Percentiles rank a stretch among this genome's conserved stretches.
phyloP scores from a whole-genome alignment of 768 basidiomycete species.

The Pleurotus citrinopileatus region DNA sequence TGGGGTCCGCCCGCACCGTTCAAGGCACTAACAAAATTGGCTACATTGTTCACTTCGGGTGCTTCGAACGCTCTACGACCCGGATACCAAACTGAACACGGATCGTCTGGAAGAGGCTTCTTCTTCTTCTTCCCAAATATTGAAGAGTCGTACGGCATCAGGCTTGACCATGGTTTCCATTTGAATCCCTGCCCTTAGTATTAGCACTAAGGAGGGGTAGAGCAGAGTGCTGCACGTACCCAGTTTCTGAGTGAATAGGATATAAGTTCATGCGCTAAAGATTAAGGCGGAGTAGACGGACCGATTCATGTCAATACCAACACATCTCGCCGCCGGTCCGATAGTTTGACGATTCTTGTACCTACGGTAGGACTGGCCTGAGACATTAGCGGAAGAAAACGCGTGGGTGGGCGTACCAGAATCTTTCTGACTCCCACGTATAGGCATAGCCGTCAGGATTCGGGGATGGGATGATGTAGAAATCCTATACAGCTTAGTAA shows the following conservation, averaged over 20 bases:
- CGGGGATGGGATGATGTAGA: conserved; percentile 64
- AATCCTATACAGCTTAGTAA: conserved; percentile 37
- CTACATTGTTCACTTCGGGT: conserved; percentile 72
- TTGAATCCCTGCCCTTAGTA: conserved; percentile 57
- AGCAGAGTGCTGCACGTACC: conserved; percentile 29
- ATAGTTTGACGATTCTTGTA: conserved; percentile 70
- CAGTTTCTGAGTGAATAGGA: conserved; percentile 47
- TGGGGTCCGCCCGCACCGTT: conserved; percentile 18
- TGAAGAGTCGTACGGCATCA: background rate
- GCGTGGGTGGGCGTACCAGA: conserved; percentile 41
- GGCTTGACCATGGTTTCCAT: conserved; percentile 41
- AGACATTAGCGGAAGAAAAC: background rate
- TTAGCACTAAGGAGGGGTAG: conserved; percentile 2
- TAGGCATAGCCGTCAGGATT: conserved; percentile 77
- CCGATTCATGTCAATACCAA: conserved; percentile 80
- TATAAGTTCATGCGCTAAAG: background rate
- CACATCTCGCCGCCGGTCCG: conserved; percentile 46
- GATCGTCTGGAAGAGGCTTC: conserved; percentile 31
- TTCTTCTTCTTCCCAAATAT: conserved; percentile 17
- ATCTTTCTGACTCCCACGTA: conserved; percentile 67
- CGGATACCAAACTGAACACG: conserved; percentile 77
- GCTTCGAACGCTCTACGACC: conserved; percentile 75
- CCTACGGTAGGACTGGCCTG: conserved; percentile 33
- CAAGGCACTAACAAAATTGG: conserved; percentile 57
- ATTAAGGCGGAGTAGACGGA: conserved; percentile 20